Evolutionary conservation across 495 filamentous ascomycete genomes (phyloP), one percentile per base, ranked within the genome.

Genomic region (Xylaria bambusicola): DNA sequence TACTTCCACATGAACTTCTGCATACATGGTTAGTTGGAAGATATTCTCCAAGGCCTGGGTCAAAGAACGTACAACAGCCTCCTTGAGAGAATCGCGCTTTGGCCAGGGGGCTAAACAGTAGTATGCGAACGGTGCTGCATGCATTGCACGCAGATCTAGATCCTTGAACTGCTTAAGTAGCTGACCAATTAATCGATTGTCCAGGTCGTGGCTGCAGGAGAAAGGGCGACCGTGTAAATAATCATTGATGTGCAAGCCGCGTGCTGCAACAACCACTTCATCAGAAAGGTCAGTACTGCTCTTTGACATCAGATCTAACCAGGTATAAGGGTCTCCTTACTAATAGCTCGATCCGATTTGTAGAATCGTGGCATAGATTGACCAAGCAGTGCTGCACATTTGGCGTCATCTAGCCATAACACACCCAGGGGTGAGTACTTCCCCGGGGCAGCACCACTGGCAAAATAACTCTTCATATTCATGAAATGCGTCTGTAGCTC

Each of bases 41-140:
- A 24, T 13, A 18, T 33, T n/a, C n/a, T n/a, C n/a, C n/a, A 13
- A 8, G 12, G 6, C 20, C 21, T 15, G 50, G 6, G 20, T 26
- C 3, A 36, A 29, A 44, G 17, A 17, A 52, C 62, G 52, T 58
- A 64, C 62, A 20, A 33, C 2, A 29, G 17, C 23, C 20, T 44
- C 6, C 20, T 12, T 33, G 18, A 40, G 0, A 10, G 12, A 26
- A 24, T 6, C 15, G 26, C 9, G 47, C 13, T n/a, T 51, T 13
- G 50, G 46, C 40, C 53, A 61, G 10, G 62, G 62, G 10, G 24
- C 6, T 13, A 61, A 7, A 53, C 31, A 58, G n/a, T 64, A 58
- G 42, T 56, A 61, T n/a, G 62, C 47, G 33, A 61, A 58, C 15
- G 36, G 36, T 9, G 31, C 31, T 2, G n/a, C 5, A 20, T 42